phyloP scores from a whole-genome alignment of 176 grass and related monocot genomes.

The Phoenix dactylifera region DNA sequence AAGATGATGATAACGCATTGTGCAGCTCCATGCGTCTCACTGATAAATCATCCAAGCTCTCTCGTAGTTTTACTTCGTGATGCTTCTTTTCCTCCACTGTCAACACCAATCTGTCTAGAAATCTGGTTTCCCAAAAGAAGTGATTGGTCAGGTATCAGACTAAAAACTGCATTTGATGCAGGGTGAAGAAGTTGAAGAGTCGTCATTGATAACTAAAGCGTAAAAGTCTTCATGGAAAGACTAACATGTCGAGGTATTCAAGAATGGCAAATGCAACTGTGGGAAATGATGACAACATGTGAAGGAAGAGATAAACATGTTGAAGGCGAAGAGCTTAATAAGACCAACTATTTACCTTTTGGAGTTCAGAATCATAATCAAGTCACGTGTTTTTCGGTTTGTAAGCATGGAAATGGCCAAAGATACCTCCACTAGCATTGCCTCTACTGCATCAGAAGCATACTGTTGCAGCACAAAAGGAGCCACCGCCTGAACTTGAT shows the following conservation, averaged over 20 bases:
- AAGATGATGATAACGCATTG: slow-evolving; percentile 75
- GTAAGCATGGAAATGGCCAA: slow-evolving; percentile 67
- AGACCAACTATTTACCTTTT: slow-evolving; percentile 45
- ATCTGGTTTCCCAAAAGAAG: slow-evolving; percentile 24
- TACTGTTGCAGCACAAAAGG: slow-evolving; percentile 92
- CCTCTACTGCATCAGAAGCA: slow-evolving; percentile 48
- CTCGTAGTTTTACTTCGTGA: slow-evolving; percentile 71
- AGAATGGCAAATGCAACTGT: too few relatives aligned
- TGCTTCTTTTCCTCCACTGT: slow-evolving; percentile 87
- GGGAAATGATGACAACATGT: too few relatives aligned
- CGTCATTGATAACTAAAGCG: too few relatives aligned
- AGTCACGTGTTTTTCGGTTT: slow-evolving; percentile 83
- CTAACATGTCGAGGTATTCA: too few relatives aligned
- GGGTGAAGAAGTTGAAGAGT: too few relatives aligned
- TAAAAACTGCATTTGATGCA: too few relatives aligned
- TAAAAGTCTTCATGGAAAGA: too few relatives aligned
- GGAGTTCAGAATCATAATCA: slow-evolving; percentile 96
- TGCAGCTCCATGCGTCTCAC: slow-evolving; percentile 89
- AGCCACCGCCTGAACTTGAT: slow-evolving; percentile 90
- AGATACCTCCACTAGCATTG: slow-evolving; percentile 57
- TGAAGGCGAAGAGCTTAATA: too few relatives aligned
- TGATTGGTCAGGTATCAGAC: too few relatives aligned
- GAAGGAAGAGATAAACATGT: too few relatives aligned
- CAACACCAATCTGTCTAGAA: slow-evolving; percentile 81
- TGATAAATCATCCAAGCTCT: slow-evolving; percentile 70